Evolutionary conservation across 2,329 filamentous ascomycete species (phyloP).

Genomic region (Orbilia oligospora): DNA sequence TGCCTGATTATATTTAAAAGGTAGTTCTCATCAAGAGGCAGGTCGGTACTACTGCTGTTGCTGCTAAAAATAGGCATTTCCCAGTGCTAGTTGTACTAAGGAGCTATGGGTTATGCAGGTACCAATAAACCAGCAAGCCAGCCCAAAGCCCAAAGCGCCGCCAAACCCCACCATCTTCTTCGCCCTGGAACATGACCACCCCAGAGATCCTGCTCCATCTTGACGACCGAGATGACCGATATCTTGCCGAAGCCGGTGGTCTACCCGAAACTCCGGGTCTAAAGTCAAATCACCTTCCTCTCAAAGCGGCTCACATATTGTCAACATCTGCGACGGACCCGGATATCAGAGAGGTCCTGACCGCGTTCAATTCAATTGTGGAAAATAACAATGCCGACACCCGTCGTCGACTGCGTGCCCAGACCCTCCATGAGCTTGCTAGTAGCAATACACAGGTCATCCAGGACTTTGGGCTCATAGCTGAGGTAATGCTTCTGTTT

Average conservation of each 20-base stretch:
- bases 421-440: conserved; percentile 41
- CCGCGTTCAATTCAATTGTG: conserved; percentile 42
- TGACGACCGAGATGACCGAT: conserved; percentile 41
- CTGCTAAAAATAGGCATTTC: conserved; percentile 3
- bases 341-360: conserved; percentile 53
- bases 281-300: conserved; percentile 38
- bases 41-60: no score
- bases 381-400: conserved; percentile 55
- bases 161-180: neutral
- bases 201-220: conserved; percentile 36
- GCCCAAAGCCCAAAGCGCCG: conserved; percentile 12
- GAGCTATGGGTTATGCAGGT: conserved; percentile 7
- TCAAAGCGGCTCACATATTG: conserved; percentile 42
- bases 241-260: conserved; percentile 1
- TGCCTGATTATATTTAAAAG: neutral
- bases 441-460: conserved; percentile 44
- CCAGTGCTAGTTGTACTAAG: neutral
- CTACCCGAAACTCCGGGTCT: conserved; percentile 22
- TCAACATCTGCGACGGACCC: conserved; percentile 52
- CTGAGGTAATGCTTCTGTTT: conserved; percentile 19
- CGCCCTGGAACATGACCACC: conserved; percentile 33
- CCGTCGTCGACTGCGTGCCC: conserved; percentile 38
- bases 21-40: no score
- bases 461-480: conserved; percentile 48
- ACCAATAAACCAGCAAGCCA: neutral